Percentiles rank a stretch among this genome's conserved stretches.
These are phyloP conservation scores for Ophiostoma sp. DNA, from an alignment of 2,329 filamentous ascomycete species.

Conservation along the genomic window DNA sequence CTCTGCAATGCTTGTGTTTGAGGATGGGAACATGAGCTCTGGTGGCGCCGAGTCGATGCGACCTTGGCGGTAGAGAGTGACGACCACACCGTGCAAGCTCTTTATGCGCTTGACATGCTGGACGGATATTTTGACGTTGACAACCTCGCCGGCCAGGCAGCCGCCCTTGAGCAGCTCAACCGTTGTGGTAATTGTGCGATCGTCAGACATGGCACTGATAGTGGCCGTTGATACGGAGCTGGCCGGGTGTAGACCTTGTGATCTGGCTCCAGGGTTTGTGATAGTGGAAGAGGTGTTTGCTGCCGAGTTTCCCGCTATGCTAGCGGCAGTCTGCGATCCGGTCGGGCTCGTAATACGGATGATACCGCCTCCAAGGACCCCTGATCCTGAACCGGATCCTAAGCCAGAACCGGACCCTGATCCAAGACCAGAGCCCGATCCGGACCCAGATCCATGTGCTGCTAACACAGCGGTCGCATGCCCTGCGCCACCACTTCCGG, in stretches of 20 bases:
- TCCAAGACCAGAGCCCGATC: slow-evolving; percentile 1
- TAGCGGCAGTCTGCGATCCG: slow-evolving; percentile 36
- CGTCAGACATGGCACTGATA: slow-evolving; percentile 46
- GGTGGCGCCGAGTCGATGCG: slow-evolving; percentile 73
- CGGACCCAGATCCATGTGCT: background rate
- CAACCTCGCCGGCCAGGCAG: slow-evolving; percentile 75
- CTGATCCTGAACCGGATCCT: slow-evolving; percentile 27
- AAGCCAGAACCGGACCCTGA: slow-evolving; percentile 4
- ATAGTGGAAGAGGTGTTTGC: slow-evolving; percentile 19
- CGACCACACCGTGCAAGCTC: slow-evolving; percentile 86
- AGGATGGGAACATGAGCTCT: slow-evolving; percentile 40
- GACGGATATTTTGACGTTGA: slow-evolving; percentile 74
- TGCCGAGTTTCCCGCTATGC: slow-evolving; percentile 13
- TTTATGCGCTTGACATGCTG: slow-evolving; percentile 85
- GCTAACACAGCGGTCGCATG: background rate
- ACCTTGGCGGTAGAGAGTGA: slow-evolving; percentile 86
- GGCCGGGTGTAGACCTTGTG: background rate
- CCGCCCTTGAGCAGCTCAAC: slow-evolving; percentile 78
- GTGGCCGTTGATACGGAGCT: slow-evolving; percentile 4
- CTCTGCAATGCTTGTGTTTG: slow-evolving; percentile 20
- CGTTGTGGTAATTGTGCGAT: slow-evolving; percentile 78
- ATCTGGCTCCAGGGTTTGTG: slow-evolving; percentile 4
- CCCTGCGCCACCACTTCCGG: slow-evolving; percentile 14
- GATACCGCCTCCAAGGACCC: slow-evolving; percentile 37
- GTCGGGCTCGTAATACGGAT: slow-evolving; percentile 42